Base-by-base conservation (phyloP, 306 rosid genomes). In the Prunus fruticosa region DNA sequence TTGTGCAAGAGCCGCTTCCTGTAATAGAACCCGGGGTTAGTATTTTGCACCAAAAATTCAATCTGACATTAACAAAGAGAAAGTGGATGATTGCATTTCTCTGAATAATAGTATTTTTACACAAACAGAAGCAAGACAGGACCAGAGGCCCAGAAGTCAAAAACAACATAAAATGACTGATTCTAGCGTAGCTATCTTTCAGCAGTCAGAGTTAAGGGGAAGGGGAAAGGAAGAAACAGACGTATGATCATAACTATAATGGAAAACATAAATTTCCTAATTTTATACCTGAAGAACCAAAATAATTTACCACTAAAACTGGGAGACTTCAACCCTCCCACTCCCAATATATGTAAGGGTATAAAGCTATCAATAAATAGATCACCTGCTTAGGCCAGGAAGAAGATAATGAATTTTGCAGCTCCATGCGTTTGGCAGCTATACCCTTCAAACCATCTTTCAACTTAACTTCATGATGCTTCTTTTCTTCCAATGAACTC, bases 341-440 rank as follows among this genome's bases (percentile, higher is more conserved):
- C 43, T 38, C 43, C 43, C 43, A 38, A 52, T 52, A 52, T 52
- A 52, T 15, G 6, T 56, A 56, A 3, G 15, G 23, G 28, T 56
- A 56, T 9, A 25, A 60, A 60, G 34, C 32, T 25, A 49, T 34
- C 23, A 53, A 77, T 11, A 57, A 20, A 43, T 3, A 64, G 77
- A 87, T 85, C 68, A 90, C 98, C 84, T 94, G 97, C 81, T 94
- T 92, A n/a, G 97, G 94, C 96, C 95, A 88, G 57, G 78, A 87
- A 11, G 96, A 92, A 74, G 98, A 89, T 75, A 94, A 82, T n/a
- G 96, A 89, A 71, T 94, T 94, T 25, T 94, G 97, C 74, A 94
- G 87, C 80, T 90, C 97, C 97, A 92, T 91, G 73, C 92, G 93
- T 80, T 87, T 94, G 56, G 84, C 73, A 80, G 91, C 88, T 85